Base-by-base conservation (phyloP, 257 asterid species). In the Solanum okadae region DNA sequence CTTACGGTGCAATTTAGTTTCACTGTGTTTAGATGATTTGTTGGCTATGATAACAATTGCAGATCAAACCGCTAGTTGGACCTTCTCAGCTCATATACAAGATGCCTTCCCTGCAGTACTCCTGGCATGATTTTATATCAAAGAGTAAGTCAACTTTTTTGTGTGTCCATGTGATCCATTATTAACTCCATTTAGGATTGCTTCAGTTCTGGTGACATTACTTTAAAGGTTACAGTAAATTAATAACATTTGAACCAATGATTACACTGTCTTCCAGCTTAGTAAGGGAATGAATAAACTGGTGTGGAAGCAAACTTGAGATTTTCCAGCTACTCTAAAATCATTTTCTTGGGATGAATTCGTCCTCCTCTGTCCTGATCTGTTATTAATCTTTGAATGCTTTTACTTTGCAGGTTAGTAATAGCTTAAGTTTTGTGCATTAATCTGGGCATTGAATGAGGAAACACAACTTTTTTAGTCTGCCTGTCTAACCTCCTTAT, bases 51-150 rank as follows among this genome's bases (percentile, higher is more conserved):
- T 72, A 37, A 83, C 63, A 8, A 68, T 79, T 91, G 90, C 98
- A 97, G 99, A 97, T 97, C 88, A 92, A 88, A 90, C 99, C 99
- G 20, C 92, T 97, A 73, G 99, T 96, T 86, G 61, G 90, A 88
- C 99, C 99, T 13, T 95, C 99, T 86, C 91, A 46, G 81, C 89
- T 90, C 27, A 97, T 97, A 86, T 73, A 88, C 33, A 0, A 83
- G 73, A 92, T 95, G 79, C 95, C 91, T 33, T 89, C 92, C 49
- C 89, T 95, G 91, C 88, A 5, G 77, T 96, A 96, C 92, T 95
- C 99, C 76, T 96, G 99, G 99, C 98, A 97, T 88, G 98, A 95
- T 91, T 85, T 96, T 15, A 87, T 97, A 89, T 96, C 99, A 78
- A 92, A 93, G 90, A 49, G 99, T 96, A 95, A 83, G 96, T 73